Percentiles rank a stretch among this genome's conserved stretches.
Evolutionary conservation across 192 early-diverging fungal genomes (phyloP).

Genomic region (Coemansia sp.): DNA sequence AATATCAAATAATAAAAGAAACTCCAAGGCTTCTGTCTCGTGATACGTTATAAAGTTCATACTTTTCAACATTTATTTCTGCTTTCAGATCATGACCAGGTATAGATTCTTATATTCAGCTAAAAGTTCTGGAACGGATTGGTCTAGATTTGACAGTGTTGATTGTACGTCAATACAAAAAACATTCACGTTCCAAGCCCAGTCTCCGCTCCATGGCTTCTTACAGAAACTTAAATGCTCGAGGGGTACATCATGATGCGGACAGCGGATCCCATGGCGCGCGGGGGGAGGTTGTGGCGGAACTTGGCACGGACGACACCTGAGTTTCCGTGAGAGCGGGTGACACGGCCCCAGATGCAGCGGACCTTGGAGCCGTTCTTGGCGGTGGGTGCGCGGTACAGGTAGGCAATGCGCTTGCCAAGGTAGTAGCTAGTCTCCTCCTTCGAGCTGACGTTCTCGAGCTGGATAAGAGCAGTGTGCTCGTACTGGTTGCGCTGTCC

Average conservation of each 20-base stretch:
- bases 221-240: conserved; percentile 58
- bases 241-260: conserved; percentile 98
- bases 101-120: too few relatives aligned
- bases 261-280: conserved; percentile 87
- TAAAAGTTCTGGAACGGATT: too few relatives aligned
- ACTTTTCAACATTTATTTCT: too few relatives aligned
- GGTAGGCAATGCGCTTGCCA: conserved; percentile 97
- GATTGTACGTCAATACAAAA: conserved; percentile 9
- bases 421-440: conserved; percentile 95
- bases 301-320: conserved; percentile 98
- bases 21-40: too few relatives aligned
- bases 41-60: too few relatives aligned
- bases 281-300: conserved; percentile 94
- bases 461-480: conserved; percentile 87
- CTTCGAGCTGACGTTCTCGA: conserved; percentile 90
- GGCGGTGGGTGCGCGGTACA: conserved; percentile 89
- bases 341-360: conserved; percentile 97
- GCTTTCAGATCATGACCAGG: too few relatives aligned
- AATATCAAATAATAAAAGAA: too few relatives aligned
- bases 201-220: background rate
- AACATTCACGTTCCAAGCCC: background rate
- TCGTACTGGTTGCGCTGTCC: conserved; percentile 89
- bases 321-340: conserved; percentile 92
- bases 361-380: conserved; percentile 92
- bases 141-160: too few relatives aligned